Conservation (phyloP, 192 early-diverging fungal species). For the Podila minutissima region DNA sequence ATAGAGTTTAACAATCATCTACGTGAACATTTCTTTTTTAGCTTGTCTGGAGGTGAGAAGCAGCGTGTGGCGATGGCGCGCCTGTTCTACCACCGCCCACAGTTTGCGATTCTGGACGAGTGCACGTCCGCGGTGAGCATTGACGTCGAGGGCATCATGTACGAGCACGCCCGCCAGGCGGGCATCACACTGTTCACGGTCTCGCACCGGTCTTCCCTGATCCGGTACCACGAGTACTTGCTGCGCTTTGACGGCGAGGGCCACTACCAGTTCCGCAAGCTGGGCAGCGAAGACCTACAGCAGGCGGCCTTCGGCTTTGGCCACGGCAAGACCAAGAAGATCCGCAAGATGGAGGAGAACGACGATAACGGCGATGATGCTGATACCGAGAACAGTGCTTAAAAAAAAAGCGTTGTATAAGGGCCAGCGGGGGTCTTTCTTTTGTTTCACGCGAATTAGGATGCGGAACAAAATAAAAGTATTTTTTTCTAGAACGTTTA, state of each 20-base stretch:
- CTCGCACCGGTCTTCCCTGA: constrained; percentile 62
- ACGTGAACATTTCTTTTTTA: not conserved
- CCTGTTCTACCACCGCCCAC: constrained; percentile 85
- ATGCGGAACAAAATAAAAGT: no score
- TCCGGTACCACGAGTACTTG: constrained; percentile 67
- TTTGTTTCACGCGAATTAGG: no score
- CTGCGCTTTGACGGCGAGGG: constrained; percentile 73
- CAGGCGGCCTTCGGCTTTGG: constrained; percentile 59
- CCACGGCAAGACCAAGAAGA: constrained; percentile 60
- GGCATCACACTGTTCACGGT: constrained; percentile 74
- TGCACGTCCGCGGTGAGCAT: constrained; percentile 83
- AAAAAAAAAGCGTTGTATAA: not conserved
- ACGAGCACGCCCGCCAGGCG: constrained; percentile 61
- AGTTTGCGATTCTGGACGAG: constrained; percentile 83
- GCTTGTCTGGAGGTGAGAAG: constrained; percentile 82
- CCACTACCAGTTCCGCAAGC: constrained; percentile 67
- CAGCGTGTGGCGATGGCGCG: constrained; percentile 86
- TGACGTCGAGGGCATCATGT: constrained; percentile 85
- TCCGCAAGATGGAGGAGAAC: constrained; percentile 47
- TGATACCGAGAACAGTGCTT: constrained; percentile 49
- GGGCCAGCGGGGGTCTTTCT: no score
- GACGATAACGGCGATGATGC: constrained; percentile 53
- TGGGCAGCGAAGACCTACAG: constrained; percentile 55
- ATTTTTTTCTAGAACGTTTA: no score
- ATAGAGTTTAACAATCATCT: not conserved